Base-by-base conservation (phyloP, 345 rosid species). In the Boechera retrofracta region DNA sequence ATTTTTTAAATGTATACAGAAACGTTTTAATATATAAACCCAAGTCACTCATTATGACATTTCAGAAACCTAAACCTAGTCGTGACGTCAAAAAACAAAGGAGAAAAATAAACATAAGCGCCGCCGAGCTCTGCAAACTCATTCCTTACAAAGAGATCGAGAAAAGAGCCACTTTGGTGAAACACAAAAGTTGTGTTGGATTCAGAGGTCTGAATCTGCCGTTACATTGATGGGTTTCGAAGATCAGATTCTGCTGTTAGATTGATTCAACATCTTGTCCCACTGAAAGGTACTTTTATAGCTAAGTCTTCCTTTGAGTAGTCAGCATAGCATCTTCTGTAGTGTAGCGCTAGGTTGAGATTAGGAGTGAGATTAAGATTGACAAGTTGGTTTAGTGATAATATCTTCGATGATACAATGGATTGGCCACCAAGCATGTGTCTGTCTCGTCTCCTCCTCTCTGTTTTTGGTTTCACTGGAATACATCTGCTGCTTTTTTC, bases 401-500 rank as follows among this genome's bases (percentile, higher is more conserved):
- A 9, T 64, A 64, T 8, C 26, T 45, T 28, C 5, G 54, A 64
- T 44, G 69, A 15, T 45, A 21, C 53, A 7, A 45, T 45, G 69
- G 54, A 42, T 42, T 63, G 7, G 35, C 42, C 36, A 13, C 36
- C 13, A 42, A 11, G 4, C 7, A 12, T 12, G 67, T 13, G 35
- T 13, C 35, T 8, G 5, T 64, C 53, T 29, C 7, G 69, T 45
- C 39, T 45, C 69, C 52, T 26, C 51, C 26, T 29, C 69, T 64
- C 54, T 64, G 54, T 64, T 64, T 64, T 45, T 64, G 39, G 54
- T 28, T 28, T 45, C 69, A 11, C 1, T 65, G 29, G 69, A 47
- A 47, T 47, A 45, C 56, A 48, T 1, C 5, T 28, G 3, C 4
- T 1, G 15, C 10, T 31, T 11, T 31, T 65, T 48, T 32, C 16